Evolutionary conservation across 1,284 basidiomycete species (phyloP).

Genomic region (Leccinum griseonigrum): DNA sequence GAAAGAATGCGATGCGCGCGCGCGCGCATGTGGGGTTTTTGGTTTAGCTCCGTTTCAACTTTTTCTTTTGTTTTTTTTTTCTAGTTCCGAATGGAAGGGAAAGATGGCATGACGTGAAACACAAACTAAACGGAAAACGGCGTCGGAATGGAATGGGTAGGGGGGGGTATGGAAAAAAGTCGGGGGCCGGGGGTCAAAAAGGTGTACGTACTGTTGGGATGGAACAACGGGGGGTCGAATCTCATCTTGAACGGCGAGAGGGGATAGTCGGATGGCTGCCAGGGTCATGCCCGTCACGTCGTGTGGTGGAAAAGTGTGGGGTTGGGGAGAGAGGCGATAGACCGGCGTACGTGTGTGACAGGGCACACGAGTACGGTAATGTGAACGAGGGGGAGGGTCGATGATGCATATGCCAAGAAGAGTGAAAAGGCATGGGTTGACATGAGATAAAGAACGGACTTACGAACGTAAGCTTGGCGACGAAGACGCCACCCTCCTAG

Average conservation of each 20-base stretch:
- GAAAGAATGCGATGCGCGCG: not conserved
- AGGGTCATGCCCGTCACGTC: not conserved
- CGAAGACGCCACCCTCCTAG: conserved; percentile 93
- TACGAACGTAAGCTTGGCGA: conserved; percentile 90
- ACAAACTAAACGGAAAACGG: not conserved
- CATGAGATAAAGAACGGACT: conserved; percentile 33
- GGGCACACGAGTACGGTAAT: not conserved
- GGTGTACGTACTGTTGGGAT: conserved; percentile 83
- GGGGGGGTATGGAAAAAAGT: not conserved
- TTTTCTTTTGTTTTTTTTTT: not conserved
- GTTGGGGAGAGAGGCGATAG: not conserved
- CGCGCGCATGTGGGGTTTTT: not conserved
- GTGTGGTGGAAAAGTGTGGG: not conserved
- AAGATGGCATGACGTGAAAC: not conserved
- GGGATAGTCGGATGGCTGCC: conserved; percentile 87
- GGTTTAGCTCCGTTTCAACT: not conserved
- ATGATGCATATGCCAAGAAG: not conserved
- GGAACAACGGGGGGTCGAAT: conserved; percentile 95
- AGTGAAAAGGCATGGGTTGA: not conserved
- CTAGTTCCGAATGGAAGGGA: not conserved
- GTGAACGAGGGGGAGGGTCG: not conserved
- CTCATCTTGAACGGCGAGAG: conserved; percentile 98
- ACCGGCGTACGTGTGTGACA: not conserved
- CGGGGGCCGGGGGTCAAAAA: no score
- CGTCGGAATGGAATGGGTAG: not conserved